These are phyloP conservation scores for Tetracladium marchalianum DNA, from an alignment of 495 filamentous ascomycete species.

Conservation along the genomic window DNA sequence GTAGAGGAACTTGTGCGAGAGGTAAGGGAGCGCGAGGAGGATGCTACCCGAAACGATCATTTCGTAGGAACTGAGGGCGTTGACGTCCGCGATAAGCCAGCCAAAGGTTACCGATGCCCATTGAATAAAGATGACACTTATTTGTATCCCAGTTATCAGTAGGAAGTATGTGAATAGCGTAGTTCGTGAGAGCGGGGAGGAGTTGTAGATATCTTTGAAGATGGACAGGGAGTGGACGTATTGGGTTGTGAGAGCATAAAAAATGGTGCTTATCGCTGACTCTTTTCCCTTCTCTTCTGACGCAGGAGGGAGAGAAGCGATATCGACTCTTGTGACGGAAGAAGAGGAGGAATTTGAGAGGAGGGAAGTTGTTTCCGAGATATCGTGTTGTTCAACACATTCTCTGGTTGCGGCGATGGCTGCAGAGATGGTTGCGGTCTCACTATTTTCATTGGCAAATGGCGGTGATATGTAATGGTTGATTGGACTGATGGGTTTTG, in stretches of 20 bases:
- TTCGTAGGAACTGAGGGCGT: background rate
- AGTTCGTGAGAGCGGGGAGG: background rate
- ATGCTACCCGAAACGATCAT: background rate
- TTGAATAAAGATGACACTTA: conserved; percentile 1
- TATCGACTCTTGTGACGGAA: background rate
- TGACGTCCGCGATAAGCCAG: conserved; percentile 5
- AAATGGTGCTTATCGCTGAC: background rate
- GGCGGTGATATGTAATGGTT: no score
- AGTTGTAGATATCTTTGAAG: conserved; percentile 1
- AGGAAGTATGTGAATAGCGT: conserved; percentile 4
- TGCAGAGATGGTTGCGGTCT: no score
- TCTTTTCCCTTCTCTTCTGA: background rate
- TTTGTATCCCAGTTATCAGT: background rate
- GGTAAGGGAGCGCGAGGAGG: conserved; percentile 1
- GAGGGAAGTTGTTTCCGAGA: no score
- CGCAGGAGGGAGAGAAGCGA: background rate
- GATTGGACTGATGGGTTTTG: no score
- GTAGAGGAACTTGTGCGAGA: background rate
- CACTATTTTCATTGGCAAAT: no score
- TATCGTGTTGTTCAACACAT: no score
- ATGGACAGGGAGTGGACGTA: conserved; percentile 1
- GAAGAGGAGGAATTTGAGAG: no score
- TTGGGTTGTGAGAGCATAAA: background rate
- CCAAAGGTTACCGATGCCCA: conserved; percentile 2
- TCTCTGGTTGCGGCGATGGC: no score